These are phyloP conservation scores for Yueomyces sp. DNA, from an alignment of 805 yeast species.

Conservation along the genomic window DNA sequence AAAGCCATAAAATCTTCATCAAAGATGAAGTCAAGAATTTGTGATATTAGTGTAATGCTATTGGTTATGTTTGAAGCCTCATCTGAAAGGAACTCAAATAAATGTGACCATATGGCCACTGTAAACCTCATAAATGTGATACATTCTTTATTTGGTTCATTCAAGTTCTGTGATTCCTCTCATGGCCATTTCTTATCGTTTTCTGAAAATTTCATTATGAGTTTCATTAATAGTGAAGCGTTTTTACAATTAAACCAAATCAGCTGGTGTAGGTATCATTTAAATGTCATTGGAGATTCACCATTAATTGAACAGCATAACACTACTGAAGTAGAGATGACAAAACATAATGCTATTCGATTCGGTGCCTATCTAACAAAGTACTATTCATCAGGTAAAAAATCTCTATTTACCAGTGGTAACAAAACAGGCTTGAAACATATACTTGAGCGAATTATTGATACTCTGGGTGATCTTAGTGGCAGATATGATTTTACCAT, in stretches of 20 bases:
- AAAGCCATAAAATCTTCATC: slow-evolving; percentile 32
- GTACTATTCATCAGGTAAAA: slow-evolving; percentile 32
- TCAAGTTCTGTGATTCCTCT: slow-evolving; percentile 55
- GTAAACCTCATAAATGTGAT: slow-evolving; percentile 34
- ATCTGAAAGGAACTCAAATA: background rate
- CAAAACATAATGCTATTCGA: slow-evolving; percentile 17
- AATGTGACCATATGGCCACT: slow-evolving; percentile 3
- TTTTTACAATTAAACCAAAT: slow-evolving; percentile 67
- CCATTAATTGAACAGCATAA: slow-evolving; percentile 58
- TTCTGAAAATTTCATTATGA: slow-evolving; percentile 40
- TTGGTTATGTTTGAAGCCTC: slow-evolving; percentile 5
- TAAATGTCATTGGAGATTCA: slow-evolving; percentile 43
- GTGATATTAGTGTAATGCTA: slow-evolving; percentile 18
- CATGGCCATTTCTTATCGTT: slow-evolving; percentile 49
- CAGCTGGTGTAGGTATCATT: slow-evolving; percentile 65
- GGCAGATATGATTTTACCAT: slow-evolving; percentile 30
- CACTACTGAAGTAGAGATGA: slow-evolving; percentile 29
- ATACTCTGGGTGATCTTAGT: slow-evolving; percentile 55
- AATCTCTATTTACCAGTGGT: slow-evolving; percentile 45
- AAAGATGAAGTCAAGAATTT: slow-evolving; percentile 33
- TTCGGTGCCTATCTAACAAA: slow-evolving; percentile 23
- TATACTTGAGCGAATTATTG: slow-evolving; percentile 58
- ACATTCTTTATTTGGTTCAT: slow-evolving; percentile 62
- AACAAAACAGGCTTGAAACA: slow-evolving; percentile 55
- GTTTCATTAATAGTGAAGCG: slow-evolving; percentile 30